A percentile compares a stretch with the other conserved stretches of the same genome.
Evolutionary conservation across 495 filamentous ascomycete genomes (phyloP).

Genomic region (Lasiosphaeria hispida): DNA sequence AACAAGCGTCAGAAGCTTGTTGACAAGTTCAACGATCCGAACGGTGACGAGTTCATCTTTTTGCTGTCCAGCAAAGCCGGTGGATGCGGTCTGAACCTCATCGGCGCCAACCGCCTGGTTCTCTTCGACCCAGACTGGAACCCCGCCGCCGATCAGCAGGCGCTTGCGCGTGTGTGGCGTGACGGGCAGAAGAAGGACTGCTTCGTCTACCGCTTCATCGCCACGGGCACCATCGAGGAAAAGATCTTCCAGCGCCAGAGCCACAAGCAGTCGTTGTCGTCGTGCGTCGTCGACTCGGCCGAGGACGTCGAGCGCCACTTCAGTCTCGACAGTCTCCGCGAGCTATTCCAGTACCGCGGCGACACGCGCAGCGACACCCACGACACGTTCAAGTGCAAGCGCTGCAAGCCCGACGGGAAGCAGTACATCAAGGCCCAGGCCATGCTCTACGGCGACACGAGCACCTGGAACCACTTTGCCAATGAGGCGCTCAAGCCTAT

Average conservation of each 20-base stretch:
- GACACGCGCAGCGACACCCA: constrained; percentile 90
- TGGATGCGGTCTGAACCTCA: constrained; percentile 94
- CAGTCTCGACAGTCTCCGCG: constrained; percentile 78
- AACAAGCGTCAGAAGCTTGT: constrained; percentile 96
- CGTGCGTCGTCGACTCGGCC: constrained; percentile 94
- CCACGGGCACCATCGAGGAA: constrained; percentile 96
- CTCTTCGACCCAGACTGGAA: constrained; percentile 99
- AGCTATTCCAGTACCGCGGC: constrained; percentile 88
- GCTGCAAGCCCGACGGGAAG: constrained; percentile 81
- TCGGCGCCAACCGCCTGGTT: constrained; percentile 93
- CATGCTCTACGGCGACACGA: constrained; percentile 96
- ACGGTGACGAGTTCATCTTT: constrained; percentile 90
- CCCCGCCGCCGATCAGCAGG: constrained; percentile 96
- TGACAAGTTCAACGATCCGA: constrained; percentile 96
- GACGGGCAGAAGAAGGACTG: constrained; percentile 99
- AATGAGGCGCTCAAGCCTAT: constrained; percentile 76
- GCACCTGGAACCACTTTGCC: constrained; percentile 96
- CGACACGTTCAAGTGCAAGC: constrained; percentile 98
- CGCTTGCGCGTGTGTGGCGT: constrained; percentile 94
- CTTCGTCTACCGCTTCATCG: constrained; percentile 98
- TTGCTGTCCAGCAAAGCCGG: constrained; percentile 94
- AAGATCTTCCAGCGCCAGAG: constrained; percentile 99
- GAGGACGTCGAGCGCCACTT: constrained; percentile 98
- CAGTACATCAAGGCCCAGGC: constrained; percentile 87
- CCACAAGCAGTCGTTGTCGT: constrained; percentile 95